Base-by-base conservation (phyloP, 306 rosid genomes). In the Aeschynomene evenia region DNA sequence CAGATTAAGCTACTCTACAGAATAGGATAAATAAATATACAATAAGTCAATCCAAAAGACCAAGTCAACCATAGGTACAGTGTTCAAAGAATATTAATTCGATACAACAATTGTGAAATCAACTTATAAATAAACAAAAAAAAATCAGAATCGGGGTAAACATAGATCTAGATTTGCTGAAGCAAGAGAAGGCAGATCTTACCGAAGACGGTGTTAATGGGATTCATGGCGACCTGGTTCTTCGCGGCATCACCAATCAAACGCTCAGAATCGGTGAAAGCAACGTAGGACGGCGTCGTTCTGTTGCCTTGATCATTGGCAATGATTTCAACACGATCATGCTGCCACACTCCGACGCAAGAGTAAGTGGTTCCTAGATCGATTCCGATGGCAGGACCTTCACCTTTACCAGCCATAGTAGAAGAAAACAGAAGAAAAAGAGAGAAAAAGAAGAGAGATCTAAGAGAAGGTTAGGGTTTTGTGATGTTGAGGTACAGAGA, bases 191-290 rank as follows among this genome's bases (percentile, higher is more conserved):
- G 0, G 0, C 0, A 11, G 11, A 19, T 15, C 72, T 45, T 77
- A 88, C 95, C 91, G 2, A 86, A 88, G 5, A 88, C 88, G 7
- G 95, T 81, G 83, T 85, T 88, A 26, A 55, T 61, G 0, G 95
- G 91, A 73, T 88, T 88, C 91, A 79, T 88, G 72, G 89, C 91
- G 75, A 85, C 91, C 62, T 88, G 95, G 53, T 88, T 85, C 89
- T 83, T 83, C 0, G 91, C 94, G 0, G 94, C 94, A 9, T 88
- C 94, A 18, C 90, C 94, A 56, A 85, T 83, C 75, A 88, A 70
- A 2, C 91, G 71, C 55, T 88, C 95, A 0, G 80, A 20, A 7
- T 84, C 86, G 3, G 89, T 84, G 72, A 88, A 85, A 10, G 45
- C 91, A 2, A 84, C 95, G 36, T 84, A 84, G 15, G 91, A 88